Evolutionary conservation across 345 rosid species (phyloP).

Genomic region (Arabis alpina): DNA sequence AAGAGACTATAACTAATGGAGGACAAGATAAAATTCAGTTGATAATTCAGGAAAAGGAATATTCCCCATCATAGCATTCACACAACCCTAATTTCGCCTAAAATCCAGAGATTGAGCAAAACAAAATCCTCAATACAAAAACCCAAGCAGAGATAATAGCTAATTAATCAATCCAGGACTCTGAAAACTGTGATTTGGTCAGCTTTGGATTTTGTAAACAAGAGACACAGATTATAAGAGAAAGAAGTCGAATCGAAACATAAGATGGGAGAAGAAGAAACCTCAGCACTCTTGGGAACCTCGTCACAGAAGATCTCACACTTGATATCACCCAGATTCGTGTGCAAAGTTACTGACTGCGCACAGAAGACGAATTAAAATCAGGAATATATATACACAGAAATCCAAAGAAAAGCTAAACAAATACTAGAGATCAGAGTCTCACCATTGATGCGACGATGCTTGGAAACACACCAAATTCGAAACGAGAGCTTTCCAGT

Average conservation of each 20-base stretch:
- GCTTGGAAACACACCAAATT: conserved; percentile 1
- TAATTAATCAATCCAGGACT: not conserved
- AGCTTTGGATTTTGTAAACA: not conserved
- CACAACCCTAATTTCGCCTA: conserved; percentile 14
- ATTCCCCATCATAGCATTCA: not conserved
- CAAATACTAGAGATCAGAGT: not conserved
- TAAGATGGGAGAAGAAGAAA: not conserved
- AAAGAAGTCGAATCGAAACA: too few species aligned
- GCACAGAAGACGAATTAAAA: not conserved
- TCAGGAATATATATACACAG: not conserved
- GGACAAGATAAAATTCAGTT: not conserved
- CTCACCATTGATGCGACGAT: conserved; percentile 39
- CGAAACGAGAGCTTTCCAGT: not conserved
- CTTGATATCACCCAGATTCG: conserved; percentile 96
- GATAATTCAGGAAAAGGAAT: not conserved
- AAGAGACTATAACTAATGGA: not conserved
- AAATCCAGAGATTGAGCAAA: not conserved
- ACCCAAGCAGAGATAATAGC: not conserved
- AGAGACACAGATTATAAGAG: not conserved
- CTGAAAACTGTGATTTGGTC: not conserved
- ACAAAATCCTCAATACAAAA: conserved; percentile 11
- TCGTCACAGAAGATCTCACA: conserved; percentile 97
- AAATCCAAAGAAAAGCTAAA: not conserved
- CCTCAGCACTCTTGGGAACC: conserved; percentile 94
- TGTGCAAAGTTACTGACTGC: conserved; percentile 97